phyloP scores from a whole-genome alignment of 805 yeast genomes.

The Ogataea pignaliae region DNA sequence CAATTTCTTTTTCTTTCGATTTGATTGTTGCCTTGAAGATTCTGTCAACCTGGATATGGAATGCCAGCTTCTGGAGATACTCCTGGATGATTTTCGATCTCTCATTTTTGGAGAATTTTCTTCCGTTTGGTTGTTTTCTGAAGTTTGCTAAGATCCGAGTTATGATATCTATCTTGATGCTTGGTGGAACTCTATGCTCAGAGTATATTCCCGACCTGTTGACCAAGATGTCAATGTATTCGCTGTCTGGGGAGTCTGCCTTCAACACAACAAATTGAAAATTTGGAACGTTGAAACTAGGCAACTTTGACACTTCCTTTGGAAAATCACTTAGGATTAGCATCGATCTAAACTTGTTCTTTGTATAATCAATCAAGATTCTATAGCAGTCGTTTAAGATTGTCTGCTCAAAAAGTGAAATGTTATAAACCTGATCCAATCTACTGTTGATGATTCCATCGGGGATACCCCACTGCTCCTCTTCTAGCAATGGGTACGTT shows the following conservation, averaged over 20 bases:
- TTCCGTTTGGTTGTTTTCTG: slow-evolving; percentile 2
- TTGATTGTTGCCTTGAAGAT: slow-evolving; percentile 47
- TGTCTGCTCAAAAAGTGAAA: slow-evolving; percentile 35
- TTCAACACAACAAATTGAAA: slow-evolving; percentile 36
- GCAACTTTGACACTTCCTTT: slow-evolving; percentile 29
- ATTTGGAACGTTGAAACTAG: slow-evolving; percentile 21
- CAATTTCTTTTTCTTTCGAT: slow-evolving; percentile 14
- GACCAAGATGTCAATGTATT: slow-evolving; percentile 41
- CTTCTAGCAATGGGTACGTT: neutral
- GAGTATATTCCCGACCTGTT: slow-evolving; percentile 45
- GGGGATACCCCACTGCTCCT: slow-evolving; percentile 2
- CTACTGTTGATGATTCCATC: slow-evolving; percentile 31
- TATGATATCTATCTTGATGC: slow-evolving; percentile 37
- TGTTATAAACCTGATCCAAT: slow-evolving; percentile 54
- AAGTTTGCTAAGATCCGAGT: slow-evolving; percentile 26
- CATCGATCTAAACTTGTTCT: slow-evolving; percentile 60
- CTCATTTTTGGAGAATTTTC: slow-evolving; percentile 33
- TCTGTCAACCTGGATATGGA: slow-evolving; percentile 61
- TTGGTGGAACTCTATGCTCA: slow-evolving; percentile 47
- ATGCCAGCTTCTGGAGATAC: slow-evolving; percentile 50
- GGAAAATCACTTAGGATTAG: slow-evolving; percentile 53
- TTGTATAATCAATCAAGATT: slow-evolving; percentile 59
- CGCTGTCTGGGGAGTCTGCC: slow-evolving; percentile 39
- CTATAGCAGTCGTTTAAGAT: slow-evolving; percentile 57
- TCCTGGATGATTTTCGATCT: slow-evolving; percentile 41